These are phyloP conservation scores for Globisporangium carolinianum DNA, from an alignment of 352 stramenopile species.

Conservation along the genomic window DNA sequence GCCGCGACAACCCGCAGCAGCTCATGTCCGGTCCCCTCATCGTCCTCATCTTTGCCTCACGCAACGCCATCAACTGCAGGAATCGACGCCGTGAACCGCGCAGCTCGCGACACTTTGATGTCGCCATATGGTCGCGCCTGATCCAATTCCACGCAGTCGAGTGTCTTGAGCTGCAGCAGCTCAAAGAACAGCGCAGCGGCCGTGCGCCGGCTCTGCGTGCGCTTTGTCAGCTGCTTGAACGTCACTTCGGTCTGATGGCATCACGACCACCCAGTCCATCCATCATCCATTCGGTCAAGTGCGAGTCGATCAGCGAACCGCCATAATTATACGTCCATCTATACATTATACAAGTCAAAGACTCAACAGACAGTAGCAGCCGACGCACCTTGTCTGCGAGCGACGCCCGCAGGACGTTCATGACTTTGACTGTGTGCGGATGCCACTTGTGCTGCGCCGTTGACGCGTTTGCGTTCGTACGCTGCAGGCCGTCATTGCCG, in stretches of 20 bases:
- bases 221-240: conserved; percentile 83
- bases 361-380: background rate
- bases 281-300: background rate
- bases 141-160: conserved; percentile 95
- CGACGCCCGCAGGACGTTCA: conserved; percentile 77
- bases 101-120: conserved; percentile 85
- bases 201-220: conserved; percentile 79
- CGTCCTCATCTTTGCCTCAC: background rate
- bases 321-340: no score
- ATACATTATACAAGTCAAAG: no score
- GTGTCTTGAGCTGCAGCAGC: conserved; percentile 96
- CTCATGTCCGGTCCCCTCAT: background rate
- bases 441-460: conserved; percentile 93
- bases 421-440: conserved; percentile 96
- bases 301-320: background rate
- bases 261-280: no score
- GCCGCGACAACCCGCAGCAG: no score
- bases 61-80: conserved; percentile 57
- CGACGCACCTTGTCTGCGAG: conserved; percentile 52
- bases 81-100: conserved; percentile 67
- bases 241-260: conserved; percentile 51
- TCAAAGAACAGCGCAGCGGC: conserved; percentile 95
- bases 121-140: conserved; percentile 92
- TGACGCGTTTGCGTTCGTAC: conserved; percentile 15
- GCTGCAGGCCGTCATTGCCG: conserved; percentile 34